phyloP scores from a whole-genome alignment of 805 yeast species.

The Kuraishia molischiana region DNA sequence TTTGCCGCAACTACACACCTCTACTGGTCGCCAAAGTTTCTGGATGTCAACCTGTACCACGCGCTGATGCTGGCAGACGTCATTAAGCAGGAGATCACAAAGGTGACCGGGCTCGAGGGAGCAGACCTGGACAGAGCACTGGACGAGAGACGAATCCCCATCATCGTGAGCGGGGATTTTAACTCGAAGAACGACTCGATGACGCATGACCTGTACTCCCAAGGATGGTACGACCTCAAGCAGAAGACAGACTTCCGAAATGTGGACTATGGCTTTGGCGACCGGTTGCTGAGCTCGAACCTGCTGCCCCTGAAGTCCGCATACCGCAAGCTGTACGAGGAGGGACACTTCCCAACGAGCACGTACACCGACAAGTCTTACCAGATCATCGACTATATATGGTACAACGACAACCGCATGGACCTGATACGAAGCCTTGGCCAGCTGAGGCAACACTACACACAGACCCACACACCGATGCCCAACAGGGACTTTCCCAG shows the following conservation, averaged over 20 bases:
- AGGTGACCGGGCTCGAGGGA: not conserved
- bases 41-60: conserved; percentile 46
- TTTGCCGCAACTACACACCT: conserved; percentile 51
- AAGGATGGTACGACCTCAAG: conserved; percentile 5
- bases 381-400: conserved; percentile 49
- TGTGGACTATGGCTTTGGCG: not conserved
- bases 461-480: conserved; percentile 25
- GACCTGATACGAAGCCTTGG: conserved; percentile 36
- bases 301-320: conserved; percentile 15
- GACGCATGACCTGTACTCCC: conserved; percentile 30
- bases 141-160: conserved; percentile 1
- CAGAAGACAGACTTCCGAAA: not conserved
- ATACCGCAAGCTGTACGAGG: conserved; percentile 14
- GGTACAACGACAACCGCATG: conserved; percentile 35
- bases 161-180: conserved; percentile 44
- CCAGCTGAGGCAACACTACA: conserved; percentile 30
- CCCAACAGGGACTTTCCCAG: conserved; percentile 55
- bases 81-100: not conserved
- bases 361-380: conserved; percentile 40
- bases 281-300: not conserved
- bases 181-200: conserved; percentile 41
- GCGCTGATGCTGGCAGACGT: conserved; percentile 26
- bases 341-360: conserved; percentile 18
- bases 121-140: not conserved
- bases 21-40: conserved; percentile 44